Percentiles rank a stretch among this genome's conserved stretches.
Conservation (phyloP, 2,329 filamentous ascomycete species). For the Pseudogymnoascus sp. region DNA sequence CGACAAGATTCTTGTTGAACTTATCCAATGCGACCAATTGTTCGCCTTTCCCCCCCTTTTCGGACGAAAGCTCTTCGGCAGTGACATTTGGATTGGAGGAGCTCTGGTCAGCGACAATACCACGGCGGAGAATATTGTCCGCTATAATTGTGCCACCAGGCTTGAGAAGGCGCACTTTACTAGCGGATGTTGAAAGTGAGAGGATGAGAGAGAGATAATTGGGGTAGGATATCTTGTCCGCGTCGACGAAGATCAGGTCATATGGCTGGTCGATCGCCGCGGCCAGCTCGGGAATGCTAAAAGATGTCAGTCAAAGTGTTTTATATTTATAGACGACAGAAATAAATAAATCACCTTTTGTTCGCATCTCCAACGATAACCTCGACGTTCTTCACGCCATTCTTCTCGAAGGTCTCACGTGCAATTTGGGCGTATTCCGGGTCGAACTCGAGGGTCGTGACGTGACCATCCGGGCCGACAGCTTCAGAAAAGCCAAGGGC, state of each 20-base stretch:
- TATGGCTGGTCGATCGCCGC: slow-evolving; percentile 33
- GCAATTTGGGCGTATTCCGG: slow-evolving; percentile 37
- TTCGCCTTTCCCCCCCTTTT: slow-evolving; percentile 6
- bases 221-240: slow-evolving; percentile 44
- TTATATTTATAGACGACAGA: slow-evolving; percentile 7
- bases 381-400: slow-evolving; percentile 37
- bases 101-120: slow-evolving; percentile 36
- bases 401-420: slow-evolving; percentile 31
- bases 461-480: slow-evolving; percentile 21
- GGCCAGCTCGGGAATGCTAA: slow-evolving; percentile 13
- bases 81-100: slow-evolving; percentile 25
- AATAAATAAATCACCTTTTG: slow-evolving; percentile 32
- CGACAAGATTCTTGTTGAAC: slow-evolving; percentile 30
- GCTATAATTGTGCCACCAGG: slow-evolving; percentile 43
- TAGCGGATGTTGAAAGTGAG: slow-evolving; percentile 32
- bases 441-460: slow-evolving; percentile 37
- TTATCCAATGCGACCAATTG: slow-evolving; percentile 22
- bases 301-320: background rate
- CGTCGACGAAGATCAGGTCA: slow-evolving; percentile 46
- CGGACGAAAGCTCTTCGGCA: background rate
- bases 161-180: slow-evolving; percentile 34
- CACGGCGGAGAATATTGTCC: slow-evolving; percentile 45
- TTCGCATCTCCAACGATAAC: slow-evolving; percentile 39
- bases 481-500: slow-evolving; percentile 21
- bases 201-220: slow-evolving; percentile 40